Evolutionary conservation across 257 asterid genomes (phyloP).

Genomic region (Petunia secreta): DNA sequence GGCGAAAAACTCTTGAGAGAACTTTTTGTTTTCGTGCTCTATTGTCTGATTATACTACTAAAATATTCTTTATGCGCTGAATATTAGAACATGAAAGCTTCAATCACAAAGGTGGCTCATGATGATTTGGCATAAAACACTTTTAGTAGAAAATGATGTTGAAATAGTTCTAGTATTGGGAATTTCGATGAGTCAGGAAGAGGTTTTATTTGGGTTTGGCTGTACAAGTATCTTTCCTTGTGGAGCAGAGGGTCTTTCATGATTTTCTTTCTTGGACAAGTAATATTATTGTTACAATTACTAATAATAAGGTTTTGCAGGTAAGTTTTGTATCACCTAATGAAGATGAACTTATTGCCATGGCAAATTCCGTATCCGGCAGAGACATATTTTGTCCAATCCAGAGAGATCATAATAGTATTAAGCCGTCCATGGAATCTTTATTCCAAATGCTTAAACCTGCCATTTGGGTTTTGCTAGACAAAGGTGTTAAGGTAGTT

Average conservation of each 20-base stretch:
- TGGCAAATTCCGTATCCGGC: conserved; percentile 79
- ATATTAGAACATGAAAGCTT: background rate
- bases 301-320: conserved; percentile 45
- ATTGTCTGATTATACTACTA: background rate
- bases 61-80: conserved; percentile 3
- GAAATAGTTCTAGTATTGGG: conserved; percentile 12
- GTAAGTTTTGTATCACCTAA: conserved; percentile 86
- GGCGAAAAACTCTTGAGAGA: background rate
- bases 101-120: background rate
- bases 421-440: conserved; percentile 40
- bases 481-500: conserved; percentile 76
- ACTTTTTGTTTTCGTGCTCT: background rate
- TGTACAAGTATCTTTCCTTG: background rate
- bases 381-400: conserved; percentile 50
- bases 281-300: background rate
- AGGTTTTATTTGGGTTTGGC: background rate
- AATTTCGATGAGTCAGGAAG: background rate
- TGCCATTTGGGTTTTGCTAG: conserved; percentile 69
- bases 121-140: background rate
- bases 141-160: conserved; percentile 2
- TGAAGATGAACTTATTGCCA: conserved; percentile 89
- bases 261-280: background rate
- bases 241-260: background rate
- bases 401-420: conserved; percentile 34
- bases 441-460: conserved; percentile 77